These are phyloP conservation scores for Telfairia occidentalis DNA, from an alignment of 331 rosid genomes.

Conservation along the genomic window DNA sequence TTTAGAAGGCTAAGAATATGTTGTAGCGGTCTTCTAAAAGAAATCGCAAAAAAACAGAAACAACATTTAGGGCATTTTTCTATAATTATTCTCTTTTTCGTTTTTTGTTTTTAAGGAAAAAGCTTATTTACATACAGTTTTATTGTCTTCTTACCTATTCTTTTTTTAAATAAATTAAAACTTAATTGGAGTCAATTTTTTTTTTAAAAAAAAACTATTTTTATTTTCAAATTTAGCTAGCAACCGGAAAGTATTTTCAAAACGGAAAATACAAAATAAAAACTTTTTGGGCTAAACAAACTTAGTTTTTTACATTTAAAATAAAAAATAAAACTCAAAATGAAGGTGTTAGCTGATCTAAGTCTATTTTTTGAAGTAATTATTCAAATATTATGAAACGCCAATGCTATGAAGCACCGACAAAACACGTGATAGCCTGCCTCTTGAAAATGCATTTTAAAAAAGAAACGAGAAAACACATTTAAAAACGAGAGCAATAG, in stretches of 20 bases:
- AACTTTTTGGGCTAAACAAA: not conserved
- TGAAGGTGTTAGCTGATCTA: not conserved
- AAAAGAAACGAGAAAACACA: not conserved
- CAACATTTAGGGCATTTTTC: not conserved
- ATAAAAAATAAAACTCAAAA: not conserved
- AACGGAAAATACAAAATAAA: conserved; percentile 7
- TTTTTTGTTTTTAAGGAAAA: not conserved
- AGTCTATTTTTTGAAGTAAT: not conserved
- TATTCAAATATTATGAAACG: not conserved
- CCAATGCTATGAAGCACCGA: too few species aligned
- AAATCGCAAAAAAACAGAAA: not conserved
- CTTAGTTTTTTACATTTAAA: not conserved
- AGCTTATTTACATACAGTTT: not conserved
- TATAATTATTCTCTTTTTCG: not conserved
- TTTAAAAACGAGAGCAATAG: not conserved
- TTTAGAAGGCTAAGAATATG: not conserved
- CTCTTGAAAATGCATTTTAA: not conserved
- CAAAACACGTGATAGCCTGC: not conserved
- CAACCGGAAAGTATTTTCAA: not conserved
- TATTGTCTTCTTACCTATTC: not conserved
- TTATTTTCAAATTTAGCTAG: not conserved
- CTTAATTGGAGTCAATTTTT: too few species aligned
- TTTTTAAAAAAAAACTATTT: not conserved
- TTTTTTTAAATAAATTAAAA: too few species aligned
- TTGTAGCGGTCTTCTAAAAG: not conserved